Percentiles rank a stretch among this genome's conserved stretches.
phyloP scores from a whole-genome alignment of 768 basidiomycete species.

The Fomitopsis serialis region DNA sequence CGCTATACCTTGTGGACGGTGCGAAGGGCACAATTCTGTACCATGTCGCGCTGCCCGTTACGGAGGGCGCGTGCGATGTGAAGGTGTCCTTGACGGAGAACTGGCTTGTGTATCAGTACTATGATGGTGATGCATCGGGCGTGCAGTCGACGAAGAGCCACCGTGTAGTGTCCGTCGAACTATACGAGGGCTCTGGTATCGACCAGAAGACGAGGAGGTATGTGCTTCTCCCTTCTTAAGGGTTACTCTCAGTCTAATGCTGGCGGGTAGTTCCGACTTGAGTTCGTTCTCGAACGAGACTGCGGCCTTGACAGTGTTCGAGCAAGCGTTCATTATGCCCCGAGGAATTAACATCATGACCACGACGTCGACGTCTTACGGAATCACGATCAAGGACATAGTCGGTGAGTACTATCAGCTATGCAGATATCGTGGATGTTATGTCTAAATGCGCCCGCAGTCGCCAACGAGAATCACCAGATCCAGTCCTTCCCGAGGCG shows the following conservation, averaged over 20 bases:
- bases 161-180: constrained; percentile 75
- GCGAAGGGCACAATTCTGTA: constrained; percentile 77
- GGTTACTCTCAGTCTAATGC: background rate
- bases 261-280: constrained; percentile 39
- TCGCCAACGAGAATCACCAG: constrained; percentile 70
- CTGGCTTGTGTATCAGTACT: constrained; percentile 90
- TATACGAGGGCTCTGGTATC: constrained; percentile 71
- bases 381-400: constrained; percentile 82
- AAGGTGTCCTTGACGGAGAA: constrained; percentile 76
- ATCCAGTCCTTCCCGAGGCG: constrained; percentile 70
- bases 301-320: constrained; percentile 49
- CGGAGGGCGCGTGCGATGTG: constrained; percentile 50
- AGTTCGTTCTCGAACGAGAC: constrained; percentile 52
- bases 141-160: constrained; percentile 56
- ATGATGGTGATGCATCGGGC: constrained; percentile 49
- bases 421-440: background rate
- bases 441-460: constrained; percentile 31
- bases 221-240: constrained; percentile 13
- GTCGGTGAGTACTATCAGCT: constrained; percentile 67
- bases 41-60: constrained; percentile 47
- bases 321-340: constrained; percentile 69
- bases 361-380: constrained; percentile 80
- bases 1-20: constrained; percentile 74
- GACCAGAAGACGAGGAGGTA: constrained; percentile 75
- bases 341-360: constrained; percentile 63